Base-by-base conservation (phyloP, 2,329 filamentous ascomycete genomes). In the Pseudomassariella vexata region DNA sequence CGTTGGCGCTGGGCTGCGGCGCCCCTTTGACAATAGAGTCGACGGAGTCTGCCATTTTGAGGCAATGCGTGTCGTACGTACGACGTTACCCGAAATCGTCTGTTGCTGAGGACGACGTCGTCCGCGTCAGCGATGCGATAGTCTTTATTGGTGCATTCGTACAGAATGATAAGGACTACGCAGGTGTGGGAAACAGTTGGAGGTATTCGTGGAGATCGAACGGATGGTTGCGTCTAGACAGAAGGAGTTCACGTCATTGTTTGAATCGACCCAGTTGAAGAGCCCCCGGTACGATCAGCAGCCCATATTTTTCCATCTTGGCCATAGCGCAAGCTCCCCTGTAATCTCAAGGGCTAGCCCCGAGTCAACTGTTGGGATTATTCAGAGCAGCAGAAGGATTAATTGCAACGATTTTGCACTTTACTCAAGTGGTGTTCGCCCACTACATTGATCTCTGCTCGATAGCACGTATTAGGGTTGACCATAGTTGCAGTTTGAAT, bases 11-110 rank as follows among this genome's bases (percentile, higher is more conserved):
- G 35, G 82, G 73, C 37, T 78, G 66, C 37, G 87, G 83, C 30
- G 86, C 82, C 51, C 89, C 90, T 65, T 95, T 96, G 64, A 96
- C 86, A 50, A 95, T 75, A 50, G 88, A 87, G 64, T 95, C 89
- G 53, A 94, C 70, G 40, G 75, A 67, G 54, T 80, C 73, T 47
- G 76, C 67, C 77, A 83, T 82, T 35, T 11, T 25, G 19, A 19
- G 21, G 23, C 15, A n/a, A n/a, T n/a, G n/a, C n/a, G n/a, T 22
- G 30, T 14, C 15, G 19, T 10, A n/a, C 4, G 25, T 11, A 15
- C n/a, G 26, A n/a, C 9, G 18, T n/a, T 18, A 15, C 20, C 5
- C n/a, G n/a, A 19, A 16, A 15, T 15, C 23, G 35, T 11, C 14
- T 9, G 16, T 15, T 8, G 24, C 18, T 9, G 14, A 17, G 24